Percentiles rank a stretch among this genome's conserved stretches.
These are phyloP conservation scores for Mrakia blollopis DNA, from an alignment of 768 basidiomycete species.

Conservation along the genomic window DNA sequence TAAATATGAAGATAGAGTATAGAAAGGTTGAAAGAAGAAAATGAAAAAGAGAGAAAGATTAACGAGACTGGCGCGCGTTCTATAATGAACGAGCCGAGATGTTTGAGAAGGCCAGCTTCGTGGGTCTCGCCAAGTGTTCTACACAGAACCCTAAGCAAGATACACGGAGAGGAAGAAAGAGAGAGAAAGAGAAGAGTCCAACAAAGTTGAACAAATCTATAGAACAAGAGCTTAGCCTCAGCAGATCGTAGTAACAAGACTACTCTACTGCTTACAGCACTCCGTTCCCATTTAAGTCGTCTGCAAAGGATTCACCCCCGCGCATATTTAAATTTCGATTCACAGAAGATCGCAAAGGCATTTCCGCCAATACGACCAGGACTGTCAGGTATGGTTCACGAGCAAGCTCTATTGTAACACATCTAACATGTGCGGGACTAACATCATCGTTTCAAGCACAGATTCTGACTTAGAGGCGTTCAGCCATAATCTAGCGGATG, in stretches of 20 bases:
- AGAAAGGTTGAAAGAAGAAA: too few relatives aligned
- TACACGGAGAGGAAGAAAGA: neutral
- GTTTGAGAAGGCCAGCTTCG: neutral
- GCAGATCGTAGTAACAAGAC: constrained; percentile 70
- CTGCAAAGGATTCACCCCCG: constrained; percentile 72
- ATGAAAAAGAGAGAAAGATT: too few relatives aligned
- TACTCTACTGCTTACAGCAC: constrained; percentile 73
- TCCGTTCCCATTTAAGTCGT: constrained; percentile 70
- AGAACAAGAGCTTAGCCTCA: constrained; percentile 19
- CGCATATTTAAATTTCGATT: constrained; percentile 63
- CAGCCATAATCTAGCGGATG: constrained; percentile 79
- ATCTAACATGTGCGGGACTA: constrained; percentile 61
- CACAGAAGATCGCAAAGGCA: constrained; percentile 52
- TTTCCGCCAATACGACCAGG: constrained; percentile 55
- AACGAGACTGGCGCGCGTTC: too few relatives aligned
- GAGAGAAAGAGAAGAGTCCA: constrained; percentile 11
- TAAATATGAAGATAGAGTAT: too few relatives aligned
- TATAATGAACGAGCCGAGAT: too few relatives aligned
- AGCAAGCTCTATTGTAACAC: constrained; percentile 66
- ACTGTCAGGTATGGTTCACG: constrained; percentile 61
- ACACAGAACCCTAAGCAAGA: neutral
- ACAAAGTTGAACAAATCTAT: constrained; percentile 25
- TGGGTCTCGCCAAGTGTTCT: neutral
- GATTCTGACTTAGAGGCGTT: constrained; percentile 80
- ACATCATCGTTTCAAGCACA: constrained; percentile 69